A percentile compares a stretch with the other conserved stretches of the same genome.
phyloP scores from a whole-genome alignment of 1,284 basidiomycete genomes.

The Ceraceosorus bombacis region DNA sequence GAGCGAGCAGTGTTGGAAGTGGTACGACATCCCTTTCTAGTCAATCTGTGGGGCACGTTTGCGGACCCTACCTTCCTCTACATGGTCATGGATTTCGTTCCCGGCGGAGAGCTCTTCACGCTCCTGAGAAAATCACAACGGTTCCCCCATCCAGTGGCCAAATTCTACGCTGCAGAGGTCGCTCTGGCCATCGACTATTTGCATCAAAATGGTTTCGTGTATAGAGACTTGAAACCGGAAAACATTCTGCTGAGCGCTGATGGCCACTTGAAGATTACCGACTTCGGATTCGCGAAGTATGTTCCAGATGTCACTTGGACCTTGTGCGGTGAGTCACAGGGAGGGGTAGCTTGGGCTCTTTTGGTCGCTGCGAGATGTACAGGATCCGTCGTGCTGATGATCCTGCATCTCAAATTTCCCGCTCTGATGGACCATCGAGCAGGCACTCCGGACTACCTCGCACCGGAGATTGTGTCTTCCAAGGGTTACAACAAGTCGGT shows the following conservation, averaged over 20 bases:
- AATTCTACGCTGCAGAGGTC: constrained; percentile 97
- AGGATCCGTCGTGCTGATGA: background rate
- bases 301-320: constrained; percentile 92
- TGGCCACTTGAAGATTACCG: constrained; percentile 95
- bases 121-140: constrained; percentile 57
- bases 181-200: constrained; percentile 88
- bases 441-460: constrained; percentile 68
- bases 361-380: background rate
- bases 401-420: background rate
- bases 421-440: background rate
- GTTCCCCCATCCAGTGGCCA: constrained; percentile 96
- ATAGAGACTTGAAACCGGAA: constrained; percentile 95
- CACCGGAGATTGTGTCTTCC: constrained; percentile 60
- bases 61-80: constrained; percentile 88
- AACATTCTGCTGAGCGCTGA: constrained; percentile 88
- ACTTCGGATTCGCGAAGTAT: constrained; percentile 93
- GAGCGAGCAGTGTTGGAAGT: constrained; percentile 82
- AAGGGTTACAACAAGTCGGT: constrained; percentile 95
- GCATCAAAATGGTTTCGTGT: constrained; percentile 84
- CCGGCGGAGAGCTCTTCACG: constrained; percentile 88
- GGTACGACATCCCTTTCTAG: constrained; percentile 89
- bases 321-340: constrained; percentile 59
- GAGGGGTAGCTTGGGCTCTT: too few species aligned
- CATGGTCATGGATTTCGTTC: constrained; percentile 99
- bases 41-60: constrained; percentile 97